Evolutionary conservation across 179 eudicot genomes (phyloP).

Genomic region (Heliamphora pulchella): DNA sequence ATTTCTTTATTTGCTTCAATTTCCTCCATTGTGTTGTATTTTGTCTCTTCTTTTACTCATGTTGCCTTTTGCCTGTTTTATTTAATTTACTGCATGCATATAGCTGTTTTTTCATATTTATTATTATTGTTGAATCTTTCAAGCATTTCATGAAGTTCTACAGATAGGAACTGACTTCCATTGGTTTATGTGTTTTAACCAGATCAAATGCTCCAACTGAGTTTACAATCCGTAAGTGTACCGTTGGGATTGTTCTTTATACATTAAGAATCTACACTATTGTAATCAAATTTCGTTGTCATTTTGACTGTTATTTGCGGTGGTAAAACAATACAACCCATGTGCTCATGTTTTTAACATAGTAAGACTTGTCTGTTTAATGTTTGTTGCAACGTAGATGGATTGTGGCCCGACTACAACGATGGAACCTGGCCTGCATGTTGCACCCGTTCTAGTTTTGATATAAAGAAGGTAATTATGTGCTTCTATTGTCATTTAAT

Average conservation of each 20-base stretch:
- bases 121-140: not conserved
- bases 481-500: not conserved
- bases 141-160: not conserved
- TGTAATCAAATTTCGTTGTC: not conserved
- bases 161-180: slow-evolving; percentile 12
- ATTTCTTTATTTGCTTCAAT: not conserved
- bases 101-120: not conserved
- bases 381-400: slow-evolving; percentile 45
- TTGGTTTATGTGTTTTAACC: slow-evolving; percentile 25
- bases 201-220: slow-evolving; percentile 55
- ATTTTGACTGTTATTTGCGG: not conserved
- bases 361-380: not conserved
- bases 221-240: slow-evolving; percentile 79
- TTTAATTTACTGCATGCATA: not conserved
- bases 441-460: slow-evolving; percentile 54
- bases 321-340: not conserved
- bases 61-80: not conserved
- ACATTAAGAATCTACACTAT: not conserved
- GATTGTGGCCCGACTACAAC: slow-evolving; percentile 91
- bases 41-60: not conserved
- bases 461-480: slow-evolving; percentile 54
- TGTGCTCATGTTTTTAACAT: too few species aligned
- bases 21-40: not conserved
- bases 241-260: slow-evolving; percentile 6
- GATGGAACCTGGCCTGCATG: slow-evolving; percentile 94